These are phyloP conservation scores for Picochlorum sp. DNA, from an alignment of 139 green algal genomes.

Conservation along the genomic window DNA sequence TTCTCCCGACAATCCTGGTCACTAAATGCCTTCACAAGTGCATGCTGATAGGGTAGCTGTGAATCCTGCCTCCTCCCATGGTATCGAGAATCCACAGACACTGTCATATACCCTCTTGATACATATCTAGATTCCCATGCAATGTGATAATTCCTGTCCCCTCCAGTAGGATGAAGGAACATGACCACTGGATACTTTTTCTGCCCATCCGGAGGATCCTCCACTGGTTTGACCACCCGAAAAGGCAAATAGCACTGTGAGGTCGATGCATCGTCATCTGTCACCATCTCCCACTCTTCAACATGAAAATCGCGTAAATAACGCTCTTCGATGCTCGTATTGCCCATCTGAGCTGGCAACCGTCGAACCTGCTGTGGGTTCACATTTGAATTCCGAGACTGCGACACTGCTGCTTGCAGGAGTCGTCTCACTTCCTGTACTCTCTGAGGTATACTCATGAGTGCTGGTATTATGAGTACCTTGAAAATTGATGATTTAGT, in stretches of 20 bases:
- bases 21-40: constrained; percentile 32
- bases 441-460: too few species aligned
- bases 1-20: constrained; percentile 27
- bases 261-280: constrained; percentile 1
- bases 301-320: neutral
- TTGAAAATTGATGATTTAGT: too few species aligned
- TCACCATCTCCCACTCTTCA: constrained; percentile 15
- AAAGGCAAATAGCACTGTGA: constrained; percentile 49
- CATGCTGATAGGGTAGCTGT: constrained; percentile 32
- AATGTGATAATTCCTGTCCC: constrained; percentile 27
- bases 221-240: constrained; percentile 19
- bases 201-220: neutral
- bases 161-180: constrained; percentile 41
- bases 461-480: too few species aligned
- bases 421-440: too few species aligned
- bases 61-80: constrained; percentile 33
- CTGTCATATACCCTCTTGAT: constrained; percentile 40
- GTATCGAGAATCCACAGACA: constrained; percentile 47
- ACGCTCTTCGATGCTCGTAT: neutral
- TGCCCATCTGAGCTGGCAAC: neutral
- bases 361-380: too few species aligned
- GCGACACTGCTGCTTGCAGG: too few species aligned
- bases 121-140: constrained; percentile 31
- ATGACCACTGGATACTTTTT: constrained; percentile 21
- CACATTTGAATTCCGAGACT: too few species aligned